Conservation (phyloP, 192 early-diverging fungal species). For the Ramicandelaber brevisporus region DNA sequence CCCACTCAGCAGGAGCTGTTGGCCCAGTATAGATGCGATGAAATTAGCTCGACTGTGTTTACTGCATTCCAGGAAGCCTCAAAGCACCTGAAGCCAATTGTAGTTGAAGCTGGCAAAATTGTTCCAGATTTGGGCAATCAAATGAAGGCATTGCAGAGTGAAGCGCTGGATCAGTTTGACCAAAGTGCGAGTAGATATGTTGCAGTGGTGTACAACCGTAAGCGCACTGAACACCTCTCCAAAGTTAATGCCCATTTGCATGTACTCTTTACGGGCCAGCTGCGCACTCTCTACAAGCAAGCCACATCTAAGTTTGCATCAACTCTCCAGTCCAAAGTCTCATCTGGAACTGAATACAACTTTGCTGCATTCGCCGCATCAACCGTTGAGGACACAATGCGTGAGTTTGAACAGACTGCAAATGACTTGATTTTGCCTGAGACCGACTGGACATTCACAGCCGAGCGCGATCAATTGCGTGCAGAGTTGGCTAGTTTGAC, state of each 20-base stretch:
- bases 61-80: constrained; percentile 37
- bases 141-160: constrained; percentile 23
- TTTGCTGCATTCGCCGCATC: too few species aligned
- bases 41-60: constrained; percentile 58
- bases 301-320: constrained; percentile 40
- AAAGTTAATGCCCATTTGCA: constrained; percentile 53
- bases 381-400: too few species aligned
- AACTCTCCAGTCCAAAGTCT: too few species aligned
- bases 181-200: constrained; percentile 77
- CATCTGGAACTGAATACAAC: constrained; percentile 11
- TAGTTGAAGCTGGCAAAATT: constrained; percentile 54
- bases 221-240: constrained; percentile 57
- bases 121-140: constrained; percentile 45
- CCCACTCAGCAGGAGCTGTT: constrained; percentile 95
- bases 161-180: constrained; percentile 56
- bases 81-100: constrained; percentile 28
- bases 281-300: constrained; percentile 62
- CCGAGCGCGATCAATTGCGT: constrained; percentile 8
- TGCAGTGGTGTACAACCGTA: constrained; percentile 60
- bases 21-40: constrained; percentile 96
- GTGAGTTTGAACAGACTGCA: too few species aligned
- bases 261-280: constrained; percentile 56
- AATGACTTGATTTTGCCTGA: too few species aligned
- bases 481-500: constrained; percentile 6
- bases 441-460: constrained; percentile 9